phyloP scores from a whole-genome alignment of 805 yeast species.

The Saturnispora dispora region DNA sequence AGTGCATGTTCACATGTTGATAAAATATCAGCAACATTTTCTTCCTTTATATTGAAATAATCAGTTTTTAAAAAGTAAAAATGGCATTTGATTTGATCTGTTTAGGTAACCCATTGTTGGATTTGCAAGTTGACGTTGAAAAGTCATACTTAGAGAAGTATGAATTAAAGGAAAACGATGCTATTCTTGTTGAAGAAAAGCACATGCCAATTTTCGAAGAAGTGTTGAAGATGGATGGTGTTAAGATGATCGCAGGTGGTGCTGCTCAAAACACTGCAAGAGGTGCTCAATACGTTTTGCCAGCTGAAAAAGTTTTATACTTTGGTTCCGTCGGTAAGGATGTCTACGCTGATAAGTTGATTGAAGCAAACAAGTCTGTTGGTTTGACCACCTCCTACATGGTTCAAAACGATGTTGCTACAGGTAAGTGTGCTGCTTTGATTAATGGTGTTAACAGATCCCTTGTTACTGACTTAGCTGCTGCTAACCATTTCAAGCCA shows the following conservation, averaged over 20 bases:
- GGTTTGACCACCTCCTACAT: constrained; percentile 85
- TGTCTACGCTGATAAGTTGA: constrained; percentile 69
- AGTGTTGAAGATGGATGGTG: constrained; percentile 48
- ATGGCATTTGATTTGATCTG: constrained; percentile 69
- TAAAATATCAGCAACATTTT: background rate
- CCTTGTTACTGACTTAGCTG: constrained; percentile 90
- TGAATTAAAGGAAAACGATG: constrained; percentile 82
- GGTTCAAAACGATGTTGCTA: constrained; percentile 65
- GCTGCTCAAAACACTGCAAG: constrained; percentile 99
- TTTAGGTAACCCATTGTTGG: constrained; percentile 85
- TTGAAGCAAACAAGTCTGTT: constrained; percentile 75
- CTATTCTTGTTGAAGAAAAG: constrained; percentile 73
- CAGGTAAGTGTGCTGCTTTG: constrained; percentile 98
- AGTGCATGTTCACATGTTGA: constrained; percentile 5
- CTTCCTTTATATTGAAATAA: background rate
- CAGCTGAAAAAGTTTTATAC: constrained; percentile 74
- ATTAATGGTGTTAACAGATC: constrained; percentile 81
- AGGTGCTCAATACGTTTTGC: constrained; percentile 92
- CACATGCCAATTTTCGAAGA: constrained; percentile 85
- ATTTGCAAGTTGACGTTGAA: constrained; percentile 70
- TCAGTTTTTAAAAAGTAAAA: background rate
- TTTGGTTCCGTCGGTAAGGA: constrained; percentile 97
- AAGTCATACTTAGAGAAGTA: constrained; percentile 68
- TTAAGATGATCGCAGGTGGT: constrained; percentile 89
- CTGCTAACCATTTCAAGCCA: constrained; percentile 94